Base-by-base conservation (phyloP, 1,284 basidiomycete genomes). In the Fereydounia khargensis region DNA sequence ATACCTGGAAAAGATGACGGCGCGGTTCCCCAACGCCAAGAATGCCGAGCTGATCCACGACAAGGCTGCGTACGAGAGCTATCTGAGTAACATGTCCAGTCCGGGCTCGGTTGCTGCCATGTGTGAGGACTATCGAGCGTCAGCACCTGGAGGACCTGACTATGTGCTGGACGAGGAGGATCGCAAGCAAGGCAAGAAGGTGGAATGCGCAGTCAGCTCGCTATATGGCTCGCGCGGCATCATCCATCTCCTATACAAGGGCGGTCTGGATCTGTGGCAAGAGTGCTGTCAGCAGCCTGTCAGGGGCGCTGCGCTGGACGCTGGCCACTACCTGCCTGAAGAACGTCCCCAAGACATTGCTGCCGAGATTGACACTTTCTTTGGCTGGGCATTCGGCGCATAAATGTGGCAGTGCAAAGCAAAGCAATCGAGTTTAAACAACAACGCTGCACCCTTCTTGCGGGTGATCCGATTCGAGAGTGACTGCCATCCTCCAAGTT, bases 41-140 rank as follows among this genome's bases (percentile, higher is more conserved):
- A 28, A 45, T 17, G 14, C 27, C 14, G 20, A 38, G 9, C 3
- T 44, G 3, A 18, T 46, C 27, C 7, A 30, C 20, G n/a, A 22
- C 16, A 19, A 31, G 16, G 18, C 39, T 25, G 36, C 24, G 10
- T 14, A 22, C 16, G 32, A 48, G 6, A 18, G 11, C 2, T 57
- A 43, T 35, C 42, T 53, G 3, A 18, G 28, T 14, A 52, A 59
- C 42, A 34, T 48, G 28, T 42, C 42, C 13, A 20, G 28, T 9
- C 39, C 28, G 19, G 27, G 23, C 27, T 38, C 16, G 5, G 30
- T 50, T 19, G 19, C 31, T 1, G 64, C 70, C 13, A 64, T 51
- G 42, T 78, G 77, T 50, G 77, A 79, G 57, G 77, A 78, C 53
- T 79, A 79, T 48, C 70, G 77, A 3, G 76, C 77, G 0, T 69